Percentiles rank a stretch among this genome's conserved stretches.
Conservation (phyloP, 257 asterid species). For the Solanum megistacrolobum region DNA sequence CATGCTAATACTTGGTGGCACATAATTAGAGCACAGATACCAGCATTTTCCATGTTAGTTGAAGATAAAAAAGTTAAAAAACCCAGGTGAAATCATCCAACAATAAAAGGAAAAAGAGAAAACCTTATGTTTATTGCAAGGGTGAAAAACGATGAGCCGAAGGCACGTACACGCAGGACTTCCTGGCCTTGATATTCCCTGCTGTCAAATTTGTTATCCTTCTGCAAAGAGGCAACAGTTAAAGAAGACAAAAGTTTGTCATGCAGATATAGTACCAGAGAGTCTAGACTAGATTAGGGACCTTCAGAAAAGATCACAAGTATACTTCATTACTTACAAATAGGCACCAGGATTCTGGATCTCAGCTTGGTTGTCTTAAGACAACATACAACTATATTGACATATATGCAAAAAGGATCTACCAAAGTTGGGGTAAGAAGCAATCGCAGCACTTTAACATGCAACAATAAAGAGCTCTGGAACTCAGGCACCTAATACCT, state of each 20-base stretch:
- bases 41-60: background rate
- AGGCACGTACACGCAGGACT: slow-evolving; percentile 83
- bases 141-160: slow-evolving; percentile 84
- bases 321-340: background rate
- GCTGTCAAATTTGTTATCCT: slow-evolving; percentile 26
- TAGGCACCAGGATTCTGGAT: background rate
- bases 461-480: background rate
- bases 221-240: slow-evolving; percentile 21
- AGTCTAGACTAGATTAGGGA: background rate
- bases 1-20: background rate
- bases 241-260: background rate
- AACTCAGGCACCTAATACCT: background rate
- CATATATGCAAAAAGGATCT: background rate
- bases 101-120: slow-evolving; percentile 13
- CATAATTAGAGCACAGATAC: background rate
- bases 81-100: slow-evolving; percentile 28
- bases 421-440: background rate
- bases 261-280: background rate
- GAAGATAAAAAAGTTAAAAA: background rate
- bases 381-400: background rate
- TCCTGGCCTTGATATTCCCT: slow-evolving; percentile 64
- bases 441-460: background rate
- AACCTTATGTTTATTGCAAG: slow-evolving; percentile 96
- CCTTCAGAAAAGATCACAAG: background rate
- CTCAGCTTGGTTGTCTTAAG: background rate